Conservation (phyloP, 2,329 filamentous ascomycete genomes). For the Microsporum canis region DNA sequence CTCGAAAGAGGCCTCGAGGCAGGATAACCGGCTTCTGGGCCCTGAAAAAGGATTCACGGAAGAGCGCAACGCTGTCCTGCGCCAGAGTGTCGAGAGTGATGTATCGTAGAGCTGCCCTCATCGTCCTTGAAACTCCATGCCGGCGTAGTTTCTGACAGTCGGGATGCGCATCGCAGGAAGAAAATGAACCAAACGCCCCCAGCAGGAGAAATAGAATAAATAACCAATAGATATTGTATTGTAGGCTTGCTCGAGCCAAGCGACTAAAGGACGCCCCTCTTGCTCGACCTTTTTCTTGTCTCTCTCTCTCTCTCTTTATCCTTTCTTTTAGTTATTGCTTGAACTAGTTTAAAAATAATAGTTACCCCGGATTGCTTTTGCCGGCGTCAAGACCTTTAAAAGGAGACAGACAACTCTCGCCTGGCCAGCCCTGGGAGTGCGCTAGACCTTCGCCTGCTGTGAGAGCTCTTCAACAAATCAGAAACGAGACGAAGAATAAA, state of each 20-base stretch:
- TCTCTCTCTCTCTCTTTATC: neutral
- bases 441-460: neutral
- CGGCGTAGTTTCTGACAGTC: too few relatives aligned
- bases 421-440: neutral
- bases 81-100: conserved; percentile 22
- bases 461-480: too few relatives aligned
- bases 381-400: neutral
- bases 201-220: neutral
- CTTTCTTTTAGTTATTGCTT: neutral
- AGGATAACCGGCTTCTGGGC: conserved; percentile 44
- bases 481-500: too few relatives aligned
- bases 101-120: neutral
- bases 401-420: neutral
- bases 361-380: neutral
- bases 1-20: conserved; percentile 31
- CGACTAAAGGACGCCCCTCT: neutral
- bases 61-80: conserved; percentile 33
- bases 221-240: neutral
- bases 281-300: neutral
- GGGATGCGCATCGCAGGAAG: neutral
- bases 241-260: neutral
- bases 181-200: neutral
- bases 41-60: conserved; percentile 44
- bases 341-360: neutral
- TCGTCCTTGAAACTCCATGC: too few relatives aligned